Conservation (phyloP, 2,329 filamentous ascomycete genomes). For the Grosmannia penicillata region DNA sequence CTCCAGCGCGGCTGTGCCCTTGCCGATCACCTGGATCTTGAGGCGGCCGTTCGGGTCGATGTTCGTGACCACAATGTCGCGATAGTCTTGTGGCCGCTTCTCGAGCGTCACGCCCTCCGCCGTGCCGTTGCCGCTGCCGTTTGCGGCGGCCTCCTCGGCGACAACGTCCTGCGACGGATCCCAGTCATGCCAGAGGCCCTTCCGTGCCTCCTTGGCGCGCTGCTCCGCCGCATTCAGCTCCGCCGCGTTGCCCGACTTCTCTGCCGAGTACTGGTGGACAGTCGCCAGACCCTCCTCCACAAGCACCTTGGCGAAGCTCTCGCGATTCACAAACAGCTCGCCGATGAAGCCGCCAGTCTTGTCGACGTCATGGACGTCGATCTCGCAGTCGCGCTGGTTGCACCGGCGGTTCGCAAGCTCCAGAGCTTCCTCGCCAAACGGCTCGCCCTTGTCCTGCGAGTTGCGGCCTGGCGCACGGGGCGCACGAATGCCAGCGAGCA, state of each 20-base stretch:
- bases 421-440: conserved; percentile 87
- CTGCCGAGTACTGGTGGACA: conserved; percentile 88
- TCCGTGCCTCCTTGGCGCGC: conserved; percentile 75
- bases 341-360: conserved; percentile 97
- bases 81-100: conserved; percentile 69
- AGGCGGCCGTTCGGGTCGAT: conserved; percentile 69
- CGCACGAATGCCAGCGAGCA: conserved; percentile 82
- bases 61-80: conserved; percentile 84
- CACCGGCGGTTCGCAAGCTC: conserved; percentile 80
- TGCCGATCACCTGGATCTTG: conserved; percentile 83
- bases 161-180: conserved; percentile 73
- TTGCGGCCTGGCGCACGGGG: conserved; percentile 69
- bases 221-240: conserved; percentile 82
- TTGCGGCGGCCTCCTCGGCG: conserved; percentile 33
- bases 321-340: conserved; percentile 80
- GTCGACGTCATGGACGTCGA: conserved; percentile 88
- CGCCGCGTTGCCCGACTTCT: conserved; percentile 79
- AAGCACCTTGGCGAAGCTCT: conserved; percentile 86
- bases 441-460: conserved; percentile 69
- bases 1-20: conserved; percentile 71
- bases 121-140: conserved; percentile 28
- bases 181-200: conserved; percentile 87
- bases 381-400: conserved; percentile 89
- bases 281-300: conserved; percentile 88
- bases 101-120: conserved; percentile 37